Base-by-base conservation (phyloP, 1,284 basidiomycete species). In the Exobasidium rhododendri region DNA sequence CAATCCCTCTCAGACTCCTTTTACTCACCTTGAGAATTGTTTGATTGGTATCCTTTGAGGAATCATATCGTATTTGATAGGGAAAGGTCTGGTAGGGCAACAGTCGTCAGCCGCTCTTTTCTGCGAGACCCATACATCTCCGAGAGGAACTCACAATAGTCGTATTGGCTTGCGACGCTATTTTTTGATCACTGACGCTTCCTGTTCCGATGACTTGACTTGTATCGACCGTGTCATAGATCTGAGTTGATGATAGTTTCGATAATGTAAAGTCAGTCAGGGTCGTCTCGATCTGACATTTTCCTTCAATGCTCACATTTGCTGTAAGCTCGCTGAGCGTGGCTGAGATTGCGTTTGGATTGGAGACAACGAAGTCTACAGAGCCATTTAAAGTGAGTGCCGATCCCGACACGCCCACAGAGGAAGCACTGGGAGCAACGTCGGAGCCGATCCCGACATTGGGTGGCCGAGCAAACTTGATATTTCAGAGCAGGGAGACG, bases 41-140 rank as follows among this genome's bases (percentile, higher is more conserved):
- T 46, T 82, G 77, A 62, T 84, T 83, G 3, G 89, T 86, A 69
- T 92, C 87, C 56, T 83, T 74, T 0, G 84, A 76, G 26, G 83
- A 82, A 40, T 86, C 85, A 81, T 94, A 94, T 54, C 84, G 83
- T 59, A 96, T 83, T 2, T 84, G 78, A 80, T 94, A 89, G 0
- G 92, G 91, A 82, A 96, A 91, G 17, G 31, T 24, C 47, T 50
- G 29, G 22, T 10, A 50, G 20, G n/a, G n/a, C n/a, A n/a, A n/a
- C n/a, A n/a, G n/a, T n/a, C n/a, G n/a, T n/a, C n/a, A n/a, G n/a
- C n/a, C n/a, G n/a, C n/a, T n/a, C n/a, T n/a, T n/a, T n/a, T n/a
- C n/a, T n/a, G n/a, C n/a, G n/a, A n/a, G n/a, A n/a, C n/a, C n/a
- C n/a, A n/a, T n/a, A n/a, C n/a, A n/a, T n/a, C n/a, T n/a, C n/a